Evolutionary conservation across 2,329 filamentous ascomycete genomes (phyloP).

Genomic region (Dryadomyces quercus-mongolicae): DNA sequence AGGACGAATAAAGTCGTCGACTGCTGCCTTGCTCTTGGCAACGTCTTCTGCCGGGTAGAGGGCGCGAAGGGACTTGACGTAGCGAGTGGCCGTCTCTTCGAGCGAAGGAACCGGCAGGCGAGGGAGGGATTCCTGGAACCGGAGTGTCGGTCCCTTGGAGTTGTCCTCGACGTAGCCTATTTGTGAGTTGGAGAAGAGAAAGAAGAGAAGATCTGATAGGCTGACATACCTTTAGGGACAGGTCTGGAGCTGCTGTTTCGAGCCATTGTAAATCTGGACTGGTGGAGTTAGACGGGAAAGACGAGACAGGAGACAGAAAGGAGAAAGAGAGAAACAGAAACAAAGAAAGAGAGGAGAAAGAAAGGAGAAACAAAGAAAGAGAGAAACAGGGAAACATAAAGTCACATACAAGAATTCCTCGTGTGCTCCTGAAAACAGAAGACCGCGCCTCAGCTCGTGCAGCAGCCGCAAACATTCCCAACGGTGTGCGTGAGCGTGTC

Average conservation of each 20-base stretch:
- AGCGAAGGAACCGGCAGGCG: slow-evolving; percentile 68
- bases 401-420: slow-evolving; percentile 5
- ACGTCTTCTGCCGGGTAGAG: slow-evolving; percentile 58
- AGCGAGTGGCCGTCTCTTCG: slow-evolving; percentile 68
- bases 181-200: background rate
- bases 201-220: slow-evolving; percentile 22
- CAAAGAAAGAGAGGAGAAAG: background rate
- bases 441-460: slow-evolving; percentile 24
- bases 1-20: slow-evolving; percentile 80
- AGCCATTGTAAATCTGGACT: slow-evolving; percentile 32
- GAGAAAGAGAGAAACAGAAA: slow-evolving; percentile 4
- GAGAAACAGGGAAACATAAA: too few species aligned
- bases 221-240: slow-evolving; percentile 11
- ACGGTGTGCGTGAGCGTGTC: background rate
- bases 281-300: background rate
- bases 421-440: slow-evolving; percentile 17
- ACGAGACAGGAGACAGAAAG: background rate
- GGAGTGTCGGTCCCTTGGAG: slow-evolving; percentile 68
- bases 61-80: slow-evolving; percentile 68
- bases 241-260: slow-evolving; percentile 41
- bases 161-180: slow-evolving; percentile 72
- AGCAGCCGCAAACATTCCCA: slow-evolving; percentile 24
- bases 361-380: background rate
- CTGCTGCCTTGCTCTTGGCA: slow-evolving; percentile 65
- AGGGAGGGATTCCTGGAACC: slow-evolving; percentile 78